Evolutionary conservation across 1,284 basidiomycete species (phyloP).

Genomic region (Wallemia ichthyophaga): DNA sequence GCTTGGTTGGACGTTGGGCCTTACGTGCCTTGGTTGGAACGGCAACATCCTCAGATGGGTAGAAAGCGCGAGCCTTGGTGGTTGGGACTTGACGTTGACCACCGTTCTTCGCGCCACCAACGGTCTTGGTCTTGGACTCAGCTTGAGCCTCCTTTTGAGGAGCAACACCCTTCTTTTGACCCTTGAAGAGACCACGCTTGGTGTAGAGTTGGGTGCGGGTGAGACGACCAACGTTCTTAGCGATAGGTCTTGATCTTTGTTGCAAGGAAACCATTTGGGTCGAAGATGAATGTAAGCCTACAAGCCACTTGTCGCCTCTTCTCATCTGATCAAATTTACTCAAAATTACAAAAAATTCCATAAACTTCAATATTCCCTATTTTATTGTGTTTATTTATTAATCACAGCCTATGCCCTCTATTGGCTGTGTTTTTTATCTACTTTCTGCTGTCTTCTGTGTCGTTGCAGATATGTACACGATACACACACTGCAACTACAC

Average conservation of each 20-base stretch:
- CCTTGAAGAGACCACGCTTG: constrained; percentile 36
- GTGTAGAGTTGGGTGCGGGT: constrained; percentile 50
- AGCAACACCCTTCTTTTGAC: constrained; percentile 40
- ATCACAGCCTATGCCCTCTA: no score
- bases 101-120: constrained; percentile 78
- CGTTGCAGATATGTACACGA: no score
- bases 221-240: constrained; percentile 51
- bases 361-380: not conserved
- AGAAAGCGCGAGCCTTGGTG: constrained; percentile 69
- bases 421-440: no score
- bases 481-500: no score
- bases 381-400: no score
- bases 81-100: constrained; percentile 58
- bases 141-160: constrained; percentile 22
- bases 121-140: constrained; percentile 38
- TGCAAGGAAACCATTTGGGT: not conserved
- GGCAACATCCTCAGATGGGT: constrained; percentile 82
- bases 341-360: not conserved
- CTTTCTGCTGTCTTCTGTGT: no score
- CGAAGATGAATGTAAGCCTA: not conserved
- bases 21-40: constrained; percentile 78
- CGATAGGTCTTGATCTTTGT: constrained; percentile 48
- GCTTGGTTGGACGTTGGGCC: constrained; percentile 30
- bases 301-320: not conserved
- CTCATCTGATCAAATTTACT: not conserved